Evolutionary conservation across 495 filamentous ascomycete species (phyloP).

Genomic region (Umbilicaria muhlenbergii): DNA sequence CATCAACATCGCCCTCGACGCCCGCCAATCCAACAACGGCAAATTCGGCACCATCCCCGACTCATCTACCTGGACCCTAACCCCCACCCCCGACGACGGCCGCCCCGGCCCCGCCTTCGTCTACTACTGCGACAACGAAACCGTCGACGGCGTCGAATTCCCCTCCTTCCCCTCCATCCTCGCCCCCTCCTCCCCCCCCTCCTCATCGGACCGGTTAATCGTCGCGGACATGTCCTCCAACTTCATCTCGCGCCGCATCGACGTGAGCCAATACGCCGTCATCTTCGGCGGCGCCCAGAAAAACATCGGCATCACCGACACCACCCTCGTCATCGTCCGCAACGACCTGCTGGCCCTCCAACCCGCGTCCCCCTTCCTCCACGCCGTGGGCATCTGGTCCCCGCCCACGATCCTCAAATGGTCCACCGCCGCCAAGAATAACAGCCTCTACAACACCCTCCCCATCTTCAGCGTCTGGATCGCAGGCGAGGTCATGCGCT

Average conservation of each 20-base stretch:
- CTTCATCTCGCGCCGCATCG: conserved; percentile 47
- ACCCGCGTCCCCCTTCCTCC: conserved; percentile 45
- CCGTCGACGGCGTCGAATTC: conserved; percentile 91
- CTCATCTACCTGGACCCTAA: conserved; percentile 63
- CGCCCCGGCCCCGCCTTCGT: conserved; percentile 49
- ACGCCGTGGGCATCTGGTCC: conserved; percentile 61
- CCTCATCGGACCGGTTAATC: conserved; percentile 37
- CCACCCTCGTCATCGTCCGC: conserved; percentile 69
- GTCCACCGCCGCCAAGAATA: conserved; percentile 67
- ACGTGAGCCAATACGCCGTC: conserved; percentile 52
- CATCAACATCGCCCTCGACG: conserved; percentile 65
- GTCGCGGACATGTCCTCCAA: conserved; percentile 81
- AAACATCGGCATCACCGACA: conserved; percentile 67
- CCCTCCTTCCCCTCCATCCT: conserved; percentile 53
- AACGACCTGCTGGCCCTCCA: conserved; percentile 51
- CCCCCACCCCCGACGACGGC: conserved; percentile 34
- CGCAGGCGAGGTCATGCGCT: conserved; percentile 66
- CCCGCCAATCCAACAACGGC: conserved; percentile 52
- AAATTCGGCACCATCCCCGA: conserved; percentile 78
- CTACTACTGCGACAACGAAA: conserved; percentile 92
- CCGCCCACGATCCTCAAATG: conserved; percentile 69
- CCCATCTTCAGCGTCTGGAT: conserved; percentile 87
- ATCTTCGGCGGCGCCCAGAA: conserved; percentile 80
- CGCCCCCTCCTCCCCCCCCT: conserved; percentile 30
- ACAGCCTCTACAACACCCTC: conserved; percentile 86